Base-by-base conservation (phyloP, 2,329 filamentous ascomycete genomes). In the Xylariaceae sp. region DNA sequence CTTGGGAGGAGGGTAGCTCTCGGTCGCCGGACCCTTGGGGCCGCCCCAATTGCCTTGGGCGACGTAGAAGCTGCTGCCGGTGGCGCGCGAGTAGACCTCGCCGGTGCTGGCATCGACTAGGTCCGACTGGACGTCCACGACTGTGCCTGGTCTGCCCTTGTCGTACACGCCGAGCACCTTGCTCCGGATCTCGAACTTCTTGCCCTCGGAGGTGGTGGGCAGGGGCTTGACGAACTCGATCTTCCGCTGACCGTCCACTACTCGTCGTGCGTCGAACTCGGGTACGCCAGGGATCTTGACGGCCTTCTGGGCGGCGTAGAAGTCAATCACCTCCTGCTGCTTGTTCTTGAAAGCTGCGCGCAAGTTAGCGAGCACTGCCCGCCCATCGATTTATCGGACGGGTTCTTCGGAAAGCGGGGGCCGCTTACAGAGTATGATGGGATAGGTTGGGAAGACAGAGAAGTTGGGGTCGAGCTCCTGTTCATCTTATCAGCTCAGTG, bases 401-500 rank as follows among this genome's bases (percentile, higher is more conserved):
- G n/a, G n/a, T n/a, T 19, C 8, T 13, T 24, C 15, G 29, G 18
- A 9, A 4, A 11, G n/a, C n/a, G n/a, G 34, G 12, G 33, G 23
- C 21, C 29, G 59, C 77, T 56, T 68, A 85, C 81, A 79, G 30
- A 94, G 78, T 55, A 92, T 78, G 50, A 90, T 74, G 14, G 87
- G 78, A 63, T 94, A 94, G 30, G 88, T 94, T 13, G 89, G 89
- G 64, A 96, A 96, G 54, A 86, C 84, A 46, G 83, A 67, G 62
- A 96, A 96, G 42, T 85, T 74, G 31, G 88, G 87, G 61, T 95
- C 83, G 36, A 94, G 76, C 67, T 96, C 89, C 86, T 90, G 30
- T 50, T 1, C 34, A 13, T 28, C 13, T 21, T 34, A n/a, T 40
- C 21, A 24, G 21, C n/a, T 24, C 21, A 24, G 11, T 7, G 21